Evolutionary conservation across 2,329 filamentous ascomycete species (phyloP).

Genomic region (Atkinsonella hypoxylon): DNA sequence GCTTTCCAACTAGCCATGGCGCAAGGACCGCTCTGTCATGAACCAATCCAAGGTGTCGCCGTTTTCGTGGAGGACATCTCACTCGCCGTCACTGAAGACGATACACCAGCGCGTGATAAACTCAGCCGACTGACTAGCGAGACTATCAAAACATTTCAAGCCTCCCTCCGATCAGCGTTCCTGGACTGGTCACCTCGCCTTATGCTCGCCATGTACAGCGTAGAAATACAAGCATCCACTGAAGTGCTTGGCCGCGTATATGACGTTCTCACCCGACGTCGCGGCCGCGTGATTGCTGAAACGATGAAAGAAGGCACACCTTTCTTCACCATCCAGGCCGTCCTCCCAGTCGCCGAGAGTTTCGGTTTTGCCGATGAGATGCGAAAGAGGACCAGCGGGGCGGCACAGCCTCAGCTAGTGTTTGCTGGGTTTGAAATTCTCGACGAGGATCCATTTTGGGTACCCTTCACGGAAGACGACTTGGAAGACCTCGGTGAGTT

Average conservation of each 20-base stretch:
- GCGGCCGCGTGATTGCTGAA: slow-evolving; percentile 81
- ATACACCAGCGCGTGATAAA: slow-evolving; percentile 48
- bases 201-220: slow-evolving; percentile 93
- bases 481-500: slow-evolving; percentile 90
- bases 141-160: slow-evolving; percentile 78
- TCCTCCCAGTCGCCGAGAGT: slow-evolving; percentile 84
- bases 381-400: slow-evolving; percentile 82
- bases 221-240: slow-evolving; percentile 92
- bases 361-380: slow-evolving; percentile 97
- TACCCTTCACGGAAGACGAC: slow-evolving; percentile 91
- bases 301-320: slow-evolving; percentile 89
- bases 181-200: slow-evolving; percentile 94
- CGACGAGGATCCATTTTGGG: slow-evolving; percentile 96
- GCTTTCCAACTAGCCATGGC: slow-evolving; percentile 87
- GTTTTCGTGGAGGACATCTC: slow-evolving; percentile 76
- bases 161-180: slow-evolving; percentile 74
- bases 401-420: slow-evolving; percentile 82
- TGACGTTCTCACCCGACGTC: slow-evolving; percentile 88
- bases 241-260: slow-evolving; percentile 94
- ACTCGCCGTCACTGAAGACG: slow-evolving; percentile 43
- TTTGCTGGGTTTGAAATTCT: slow-evolving; percentile 89
- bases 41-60: slow-evolving; percentile 86
- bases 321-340: slow-evolving; percentile 85
- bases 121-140: slow-evolving; percentile 81
- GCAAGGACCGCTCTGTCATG: slow-evolving; percentile 82